Conservation (phyloP, 1,139 yeast species). For the Hyphopichia fennica region DNA sequence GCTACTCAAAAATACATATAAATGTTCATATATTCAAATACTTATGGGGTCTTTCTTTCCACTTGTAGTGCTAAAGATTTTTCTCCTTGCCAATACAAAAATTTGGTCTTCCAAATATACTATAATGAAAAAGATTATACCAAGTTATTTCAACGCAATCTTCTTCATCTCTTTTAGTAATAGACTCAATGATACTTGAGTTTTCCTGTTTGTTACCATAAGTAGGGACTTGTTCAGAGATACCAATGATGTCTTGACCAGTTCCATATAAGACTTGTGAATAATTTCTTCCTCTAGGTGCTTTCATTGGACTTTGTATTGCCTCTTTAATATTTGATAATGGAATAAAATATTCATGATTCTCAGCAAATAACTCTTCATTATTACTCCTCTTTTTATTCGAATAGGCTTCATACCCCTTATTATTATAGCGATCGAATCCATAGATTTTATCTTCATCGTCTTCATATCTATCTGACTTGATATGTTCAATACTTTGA, state of each 20-base stretch:
- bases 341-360: slow-evolving; percentile 12
- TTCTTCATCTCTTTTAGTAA: slow-evolving; percentile 13
- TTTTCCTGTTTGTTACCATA: neutral
- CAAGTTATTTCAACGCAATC: slow-evolving; percentile 50
- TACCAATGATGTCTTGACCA: neutral
- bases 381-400: neutral
- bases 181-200: neutral
- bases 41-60: no score
- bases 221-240: neutral
- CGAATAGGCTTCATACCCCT: neutral
- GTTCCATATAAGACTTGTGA: slow-evolving; percentile 18
- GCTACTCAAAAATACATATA: no score
- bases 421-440: neutral
- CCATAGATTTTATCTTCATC: neutral
- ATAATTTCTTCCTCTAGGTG: slow-evolving; percentile 26
- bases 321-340: slow-evolving; percentile 19
- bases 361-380: neutral
- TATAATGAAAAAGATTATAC: slow-evolving; percentile 49
- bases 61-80: neutral
- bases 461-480: neutral
- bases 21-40: no score
- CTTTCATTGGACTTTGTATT: slow-evolving; percentile 2
- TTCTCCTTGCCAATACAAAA: slow-evolving; percentile 30
- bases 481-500: neutral
- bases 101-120: slow-evolving; percentile 47